Base-by-base conservation (phyloP, 495 filamentous ascomycete species). In the Filosporella fistucella region DNA sequence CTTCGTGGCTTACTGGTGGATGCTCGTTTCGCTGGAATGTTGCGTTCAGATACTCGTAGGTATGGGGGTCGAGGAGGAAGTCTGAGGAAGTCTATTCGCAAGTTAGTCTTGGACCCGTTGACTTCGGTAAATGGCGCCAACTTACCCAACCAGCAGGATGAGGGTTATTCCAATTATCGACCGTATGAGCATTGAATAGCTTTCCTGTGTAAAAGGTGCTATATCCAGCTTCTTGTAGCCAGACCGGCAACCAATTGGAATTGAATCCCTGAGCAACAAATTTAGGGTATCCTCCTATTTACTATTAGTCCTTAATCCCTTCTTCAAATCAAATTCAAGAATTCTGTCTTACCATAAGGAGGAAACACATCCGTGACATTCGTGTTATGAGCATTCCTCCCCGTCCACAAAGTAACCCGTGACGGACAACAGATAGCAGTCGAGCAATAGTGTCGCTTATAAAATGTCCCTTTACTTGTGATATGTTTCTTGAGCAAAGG, bases 121-220 rank as follows among this genome's bases (percentile, higher is more conserved):
- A n/a, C n/a, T n/a, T n/a, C n/a, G n/a, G n/a, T n/a, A n/a, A n/a
- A n/a, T n/a, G n/a, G n/a, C n/a, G n/a, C n/a, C n/a, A n/a, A n/a
- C n/a, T n/a, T n/a, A n/a, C n/a, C 49, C 69, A 84, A 6, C 81
- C 81, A 0, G 66, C 65, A 0, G 72, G 65, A 49, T 66, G 69
- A 0, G 81, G 82, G 4, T 58, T 61, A 50, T 81, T 61, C 51
- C 80, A 82, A 35, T 78, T 81, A 0, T 67, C 45, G 1, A 77
- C 52, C 2, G 69, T 78, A 42, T 81, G 76, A 0, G 65, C 64
- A 51, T 86, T 86, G 60, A 83, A 81, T 1, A 86, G 65, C 55
- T 86, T 86, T 4, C 82, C 81, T 0, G 77, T 81, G 56, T 84
- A 85, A 54, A 78, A 85, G 0, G 80, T 84, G 53, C 77, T 72